These are phyloP conservation scores for Rosellinia necatrix DNA, from an alignment of 2,329 filamentous ascomycete species.

Conservation along the genomic window DNA sequence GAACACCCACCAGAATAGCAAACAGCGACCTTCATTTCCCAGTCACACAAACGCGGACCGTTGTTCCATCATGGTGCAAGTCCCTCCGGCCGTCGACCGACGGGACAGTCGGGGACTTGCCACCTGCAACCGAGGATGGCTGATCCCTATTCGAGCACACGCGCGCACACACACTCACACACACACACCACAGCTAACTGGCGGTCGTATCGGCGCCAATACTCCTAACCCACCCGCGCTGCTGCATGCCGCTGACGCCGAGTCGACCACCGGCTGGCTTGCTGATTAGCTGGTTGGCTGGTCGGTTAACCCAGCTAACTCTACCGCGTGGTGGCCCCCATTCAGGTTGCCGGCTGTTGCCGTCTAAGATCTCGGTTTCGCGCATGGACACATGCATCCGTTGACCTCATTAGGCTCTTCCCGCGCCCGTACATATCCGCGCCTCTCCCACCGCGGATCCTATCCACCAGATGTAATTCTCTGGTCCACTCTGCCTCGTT, in stretches of 20 bases:
- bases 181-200: neutral
- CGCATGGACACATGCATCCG: conserved; percentile 40
- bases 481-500: conserved; percentile 34
- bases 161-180: neutral
- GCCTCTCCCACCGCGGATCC: conserved; percentile 39
- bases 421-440: conserved; percentile 40
- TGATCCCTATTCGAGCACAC: conserved; percentile 12
- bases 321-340: conserved; percentile 22
- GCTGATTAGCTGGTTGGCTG: no score
- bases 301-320: neutral
- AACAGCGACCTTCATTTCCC: neutral
- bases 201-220: neutral
- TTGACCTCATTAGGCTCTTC: conserved; percentile 40
- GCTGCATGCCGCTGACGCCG: conserved; percentile 23
- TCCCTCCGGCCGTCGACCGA: neutral
- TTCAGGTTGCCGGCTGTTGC: conserved; percentile 28
- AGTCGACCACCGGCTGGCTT: conserved; percentile 22
- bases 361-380: conserved; percentile 34
- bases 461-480: conserved; percentile 35
- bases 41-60: conserved; percentile 2
- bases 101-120: neutral
- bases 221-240: conserved; percentile 25
- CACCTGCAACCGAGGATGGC: conserved; percentile 8
- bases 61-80: conserved; percentile 1
- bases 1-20: conserved; percentile 1